Evolutionary conservation across 331 rosid species (phyloP).

Genomic region (Quercus lobata): DNA sequence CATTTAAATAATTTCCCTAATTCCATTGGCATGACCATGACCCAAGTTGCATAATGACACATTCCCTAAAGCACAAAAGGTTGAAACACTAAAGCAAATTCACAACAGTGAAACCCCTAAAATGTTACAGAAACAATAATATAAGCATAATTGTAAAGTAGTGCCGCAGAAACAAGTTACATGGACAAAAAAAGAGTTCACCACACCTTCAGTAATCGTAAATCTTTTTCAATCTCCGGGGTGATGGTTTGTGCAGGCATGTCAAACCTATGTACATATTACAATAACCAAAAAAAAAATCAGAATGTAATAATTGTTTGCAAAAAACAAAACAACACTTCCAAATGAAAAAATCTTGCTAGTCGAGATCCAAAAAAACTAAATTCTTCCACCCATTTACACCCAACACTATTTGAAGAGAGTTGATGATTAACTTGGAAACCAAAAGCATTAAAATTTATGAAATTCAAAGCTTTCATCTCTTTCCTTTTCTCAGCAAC

Average conservation of each 20-base stretch:
- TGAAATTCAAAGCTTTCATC: not conserved
- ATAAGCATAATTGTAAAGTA: too few relatives aligned
- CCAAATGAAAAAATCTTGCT: not conserved
- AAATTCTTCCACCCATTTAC: not conserved
- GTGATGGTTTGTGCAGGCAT: conserved; percentile 83
- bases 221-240: conserved; percentile 67
- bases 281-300: not conserved
- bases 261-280: conserved; percentile 52
- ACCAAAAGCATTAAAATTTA: not conserved
- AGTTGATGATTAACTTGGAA: not conserved
- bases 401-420: not conserved
- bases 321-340: not conserved
- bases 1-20: too few relatives aligned
- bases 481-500: not conserved
- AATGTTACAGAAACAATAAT: not conserved
- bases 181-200: not conserved
- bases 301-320: not conserved
- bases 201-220: conserved; percentile 66
- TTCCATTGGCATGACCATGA: too few relatives aligned
- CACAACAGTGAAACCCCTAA: not conserved
- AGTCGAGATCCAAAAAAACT: not conserved
- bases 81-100: not conserved
- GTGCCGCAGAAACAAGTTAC: too few relatives aligned
- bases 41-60: too few relatives aligned
- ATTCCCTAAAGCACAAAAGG: not conserved